Percentiles rank a stretch among this genome's conserved stretches.
These are phyloP conservation scores for Pharus latifolius DNA, from an alignment of 176 grass and related monocot species.

Conservation along the genomic window DNA sequence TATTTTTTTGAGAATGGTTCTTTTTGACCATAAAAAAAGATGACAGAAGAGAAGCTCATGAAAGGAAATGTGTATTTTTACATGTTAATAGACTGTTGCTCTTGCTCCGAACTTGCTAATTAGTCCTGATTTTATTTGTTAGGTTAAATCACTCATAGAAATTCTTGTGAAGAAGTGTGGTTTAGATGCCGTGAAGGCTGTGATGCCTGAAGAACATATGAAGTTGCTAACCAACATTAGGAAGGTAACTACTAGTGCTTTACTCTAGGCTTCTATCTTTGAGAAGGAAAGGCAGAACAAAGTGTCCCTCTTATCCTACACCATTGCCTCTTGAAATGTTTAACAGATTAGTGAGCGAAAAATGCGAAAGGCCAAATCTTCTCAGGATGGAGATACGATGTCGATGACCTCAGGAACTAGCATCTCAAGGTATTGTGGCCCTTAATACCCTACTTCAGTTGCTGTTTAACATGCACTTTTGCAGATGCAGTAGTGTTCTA, in stretches of 20 bases:
- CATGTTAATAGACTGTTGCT: neutral
- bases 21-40: neutral
- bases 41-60: neutral
- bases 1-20: neutral
- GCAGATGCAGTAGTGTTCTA: too few species aligned
- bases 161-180: slow-evolving; percentile 97
- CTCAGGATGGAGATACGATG: slow-evolving; percentile 44
- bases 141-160: slow-evolving; percentile 87
- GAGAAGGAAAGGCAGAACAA: neutral
- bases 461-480: neutral
- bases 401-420: slow-evolving; percentile 49
- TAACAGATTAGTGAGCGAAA: slow-evolving; percentile 73
- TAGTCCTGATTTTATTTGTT: neutral
- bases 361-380: slow-evolving; percentile 65
- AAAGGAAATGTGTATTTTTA: neutral
- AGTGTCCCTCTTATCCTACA: neutral
- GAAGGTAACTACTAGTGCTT: slow-evolving; percentile 45
- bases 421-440: slow-evolving; percentile 50
- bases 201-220: slow-evolving; percentile 96
- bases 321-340: neutral
- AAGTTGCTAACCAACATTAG: slow-evolving; percentile 84
- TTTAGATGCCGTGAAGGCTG: slow-evolving; percentile 81
- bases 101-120: neutral
- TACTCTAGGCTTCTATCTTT: neutral
- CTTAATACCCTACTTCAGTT: neutral